These are phyloP conservation scores for Cymbidium sinense DNA, from an alignment of 106 monocot species.

Conservation along the genomic window DNA sequence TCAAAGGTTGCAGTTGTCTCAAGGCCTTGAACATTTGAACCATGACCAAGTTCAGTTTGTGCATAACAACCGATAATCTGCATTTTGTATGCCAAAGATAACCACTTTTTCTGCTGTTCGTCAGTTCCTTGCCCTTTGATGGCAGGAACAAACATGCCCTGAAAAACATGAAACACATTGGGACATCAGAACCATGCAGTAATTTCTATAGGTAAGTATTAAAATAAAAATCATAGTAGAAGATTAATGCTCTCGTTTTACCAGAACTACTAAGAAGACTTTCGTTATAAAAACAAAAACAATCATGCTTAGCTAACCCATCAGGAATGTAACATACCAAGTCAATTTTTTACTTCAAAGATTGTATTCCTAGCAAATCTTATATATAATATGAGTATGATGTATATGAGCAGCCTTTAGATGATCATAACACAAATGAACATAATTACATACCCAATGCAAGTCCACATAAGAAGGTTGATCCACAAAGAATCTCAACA, in stretches of 20 bases:
- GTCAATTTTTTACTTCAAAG: neutral
- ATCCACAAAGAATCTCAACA: constrained; percentile 64
- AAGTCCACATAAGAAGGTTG: constrained; percentile 80
- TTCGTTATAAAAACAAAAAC: neutral
- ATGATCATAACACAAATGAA: neutral
- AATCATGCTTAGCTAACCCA: neutral
- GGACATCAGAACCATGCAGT: neutral
- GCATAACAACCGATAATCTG: constrained; percentile 99
- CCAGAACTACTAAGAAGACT: neutral
- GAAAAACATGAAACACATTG: constrained; percentile 7
- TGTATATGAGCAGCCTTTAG: neutral
- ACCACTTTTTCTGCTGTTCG: constrained; percentile 93
- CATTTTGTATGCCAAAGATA: constrained; percentile 77
- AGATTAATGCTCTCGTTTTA: neutral
- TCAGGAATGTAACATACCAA: neutral
- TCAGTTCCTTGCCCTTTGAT: constrained; percentile 92
- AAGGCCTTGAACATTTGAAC: constrained; percentile 98
- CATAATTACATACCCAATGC: constrained; percentile 69
- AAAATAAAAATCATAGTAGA: neutral
- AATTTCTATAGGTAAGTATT: neutral
- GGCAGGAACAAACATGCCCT: constrained; percentile 99
- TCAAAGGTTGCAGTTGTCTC: constrained; percentile 99
- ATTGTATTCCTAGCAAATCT: neutral
- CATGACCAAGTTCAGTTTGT: constrained; percentile 99
- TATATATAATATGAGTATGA: neutral